These are phyloP conservation scores for Gnomoniopsis smithogilvyi DNA, from an alignment of 2,329 filamentous ascomycete genomes.

Conservation along the genomic window DNA sequence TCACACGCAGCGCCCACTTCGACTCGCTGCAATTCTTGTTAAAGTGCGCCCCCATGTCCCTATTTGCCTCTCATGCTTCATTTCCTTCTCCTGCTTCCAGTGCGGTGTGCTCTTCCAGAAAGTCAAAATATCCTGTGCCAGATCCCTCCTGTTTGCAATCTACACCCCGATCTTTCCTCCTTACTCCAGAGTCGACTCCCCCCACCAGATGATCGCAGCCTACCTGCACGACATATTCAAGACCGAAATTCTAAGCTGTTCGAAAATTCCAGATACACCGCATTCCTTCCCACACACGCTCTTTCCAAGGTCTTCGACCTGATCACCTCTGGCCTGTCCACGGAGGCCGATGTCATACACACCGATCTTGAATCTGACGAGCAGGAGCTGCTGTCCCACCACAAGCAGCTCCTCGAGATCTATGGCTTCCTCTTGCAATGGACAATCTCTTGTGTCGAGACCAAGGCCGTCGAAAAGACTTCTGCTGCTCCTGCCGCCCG, in stretches of 20 bases:
- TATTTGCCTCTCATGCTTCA: conserved; percentile 23
- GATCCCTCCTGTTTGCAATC: not conserved
- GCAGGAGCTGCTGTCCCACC: conserved; percentile 78
- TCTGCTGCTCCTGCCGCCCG: conserved; percentile 67
- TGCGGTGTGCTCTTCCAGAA: not conserved
- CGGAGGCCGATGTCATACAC: conserved; percentile 82
- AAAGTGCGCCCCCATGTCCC: conserved; percentile 75
- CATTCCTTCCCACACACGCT: conserved; percentile 73
- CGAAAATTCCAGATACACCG: conserved; percentile 70
- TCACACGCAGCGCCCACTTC: conserved; percentile 74
- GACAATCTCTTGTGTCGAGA: conserved; percentile 92
- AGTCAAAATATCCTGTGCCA: not conserved
- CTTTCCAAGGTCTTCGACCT: conserved; percentile 93
- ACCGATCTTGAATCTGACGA: conserved; percentile 89
- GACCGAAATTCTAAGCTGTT: conserved; percentile 61
- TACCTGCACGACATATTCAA: conserved; percentile 24
- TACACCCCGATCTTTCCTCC: not conserved
- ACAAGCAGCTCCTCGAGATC: conserved; percentile 89
- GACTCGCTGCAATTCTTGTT: conserved; percentile 94
- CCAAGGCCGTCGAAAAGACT: conserved; percentile 87
- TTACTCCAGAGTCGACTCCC: conserved; percentile 16
- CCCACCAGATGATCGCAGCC: not conserved
- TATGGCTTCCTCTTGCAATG: conserved; percentile 94
- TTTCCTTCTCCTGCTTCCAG: not conserved
- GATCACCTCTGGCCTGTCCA: conserved; percentile 78